Percentiles rank a stretch among this genome's conserved stretches.
Conservation (phyloP, 768 basidiomycete species). For the Serendipita sp. region DNA sequence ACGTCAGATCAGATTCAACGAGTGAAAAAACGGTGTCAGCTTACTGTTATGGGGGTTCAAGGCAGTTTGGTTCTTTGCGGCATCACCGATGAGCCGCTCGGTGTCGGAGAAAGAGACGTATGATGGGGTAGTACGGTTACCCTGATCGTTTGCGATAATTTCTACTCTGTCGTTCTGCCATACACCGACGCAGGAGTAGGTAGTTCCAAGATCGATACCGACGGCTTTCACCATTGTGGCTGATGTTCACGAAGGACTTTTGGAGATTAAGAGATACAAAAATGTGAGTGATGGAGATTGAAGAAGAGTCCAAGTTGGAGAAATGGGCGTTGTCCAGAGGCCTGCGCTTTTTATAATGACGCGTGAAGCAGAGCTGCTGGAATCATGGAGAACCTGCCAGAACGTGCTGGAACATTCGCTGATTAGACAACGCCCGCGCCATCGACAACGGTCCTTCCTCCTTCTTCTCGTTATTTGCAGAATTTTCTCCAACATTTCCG, state of each 20-base stretch:
- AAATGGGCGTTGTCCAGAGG: background rate
- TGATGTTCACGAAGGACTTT: background rate
- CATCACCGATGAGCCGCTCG: conserved; percentile 97
- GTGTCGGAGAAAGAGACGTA: conserved; percentile 90
- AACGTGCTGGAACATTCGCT: background rate
- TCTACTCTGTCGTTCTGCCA: conserved; percentile 99
- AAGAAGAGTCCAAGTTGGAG: conserved; percentile 3
- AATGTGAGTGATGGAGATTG: background rate
- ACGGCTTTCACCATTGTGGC: conserved; percentile 44
- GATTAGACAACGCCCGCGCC: background rate
- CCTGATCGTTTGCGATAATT: conserved; percentile 93
- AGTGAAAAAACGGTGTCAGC: conserved; percentile 12
- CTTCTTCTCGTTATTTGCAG: background rate
- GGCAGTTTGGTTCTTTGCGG: conserved; percentile 95
- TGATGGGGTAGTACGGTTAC: conserved; percentile 89
- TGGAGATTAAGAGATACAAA: background rate
- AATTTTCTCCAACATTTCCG: background rate
- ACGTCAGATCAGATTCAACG: background rate
- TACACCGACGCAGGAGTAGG: conserved; percentile 91
- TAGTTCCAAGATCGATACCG: conserved; percentile 84
- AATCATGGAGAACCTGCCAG: background rate
- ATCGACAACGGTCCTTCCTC: background rate
- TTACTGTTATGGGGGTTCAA: conserved; percentile 91
- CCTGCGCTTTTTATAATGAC: background rate
- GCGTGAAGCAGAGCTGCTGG: background rate